A percentile compares a stretch with the other conserved stretches of the same genome.
Evolutionary conservation across 306 rosid species (phyloP).

Genomic region (Lotus japonicus): DNA sequence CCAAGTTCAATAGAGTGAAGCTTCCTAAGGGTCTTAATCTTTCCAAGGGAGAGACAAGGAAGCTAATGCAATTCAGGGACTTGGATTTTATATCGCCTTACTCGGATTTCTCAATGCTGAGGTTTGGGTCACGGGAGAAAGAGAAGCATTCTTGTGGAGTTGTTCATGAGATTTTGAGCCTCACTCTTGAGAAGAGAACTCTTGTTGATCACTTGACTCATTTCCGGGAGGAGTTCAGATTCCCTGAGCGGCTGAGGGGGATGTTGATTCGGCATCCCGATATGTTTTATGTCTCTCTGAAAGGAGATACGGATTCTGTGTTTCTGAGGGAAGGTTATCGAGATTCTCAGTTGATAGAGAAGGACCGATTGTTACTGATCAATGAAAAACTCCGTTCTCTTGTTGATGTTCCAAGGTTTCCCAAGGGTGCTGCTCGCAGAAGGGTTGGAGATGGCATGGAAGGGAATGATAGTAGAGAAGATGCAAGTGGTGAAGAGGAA

Average conservation of each 20-base stretch:
- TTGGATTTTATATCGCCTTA: slow-evolving; percentile 73
- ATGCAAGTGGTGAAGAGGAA: slow-evolving; percentile 41
- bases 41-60: slow-evolving; percentile 75
- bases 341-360: slow-evolving; percentile 65
- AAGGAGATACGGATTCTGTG: slow-evolving; percentile 83
- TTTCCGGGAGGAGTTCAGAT: slow-evolving; percentile 86
- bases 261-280: slow-evolving; percentile 91
- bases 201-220: slow-evolving; percentile 87
- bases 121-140: slow-evolving; percentile 54
- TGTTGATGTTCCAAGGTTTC: slow-evolving; percentile 57
- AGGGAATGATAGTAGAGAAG: slow-evolving; percentile 28
- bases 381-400: slow-evolving; percentile 77
- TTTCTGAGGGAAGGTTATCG: slow-evolving; percentile 87
- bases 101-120: slow-evolving; percentile 67
- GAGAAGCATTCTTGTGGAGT: slow-evolving; percentile 88
- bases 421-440: slow-evolving; percentile 31
- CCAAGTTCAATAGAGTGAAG: slow-evolving; percentile 60
- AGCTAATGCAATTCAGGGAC: slow-evolving; percentile 64
- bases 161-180: slow-evolving; percentile 85
- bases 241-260: slow-evolving; percentile 81
- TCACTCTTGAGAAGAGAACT: slow-evolving; percentile 72
- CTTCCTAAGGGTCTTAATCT: slow-evolving; percentile 80
- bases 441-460: slow-evolving; percentile 27
- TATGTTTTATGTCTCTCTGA: slow-evolving; percentile 79
- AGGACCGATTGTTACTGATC: slow-evolving; percentile 63